Conservation (phyloP, 2,329 filamentous ascomycete genomes). For the Lasiodiplodia hormozganensis region DNA sequence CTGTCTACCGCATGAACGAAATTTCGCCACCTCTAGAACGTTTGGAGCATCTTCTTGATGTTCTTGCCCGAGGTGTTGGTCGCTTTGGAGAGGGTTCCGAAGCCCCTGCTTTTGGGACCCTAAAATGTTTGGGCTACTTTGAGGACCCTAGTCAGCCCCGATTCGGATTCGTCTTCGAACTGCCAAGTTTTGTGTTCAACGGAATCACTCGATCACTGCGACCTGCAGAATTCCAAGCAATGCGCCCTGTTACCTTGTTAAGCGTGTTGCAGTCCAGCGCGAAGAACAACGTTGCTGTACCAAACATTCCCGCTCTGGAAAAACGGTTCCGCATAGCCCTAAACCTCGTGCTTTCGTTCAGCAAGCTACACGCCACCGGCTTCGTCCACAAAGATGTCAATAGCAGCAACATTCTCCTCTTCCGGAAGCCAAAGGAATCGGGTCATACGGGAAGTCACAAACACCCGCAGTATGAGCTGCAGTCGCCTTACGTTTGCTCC, state of each 20-base stretch:
- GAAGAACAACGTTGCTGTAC: slow-evolving; percentile 50
- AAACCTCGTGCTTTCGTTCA: slow-evolving; percentile 74
- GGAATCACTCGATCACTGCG: slow-evolving; percentile 62
- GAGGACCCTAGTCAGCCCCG: slow-evolving; percentile 74
- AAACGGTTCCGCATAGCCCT: slow-evolving; percentile 78
- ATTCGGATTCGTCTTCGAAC: slow-evolving; percentile 76
- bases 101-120: slow-evolving; percentile 48
- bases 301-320: slow-evolving; percentile 68
- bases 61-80: slow-evolving; percentile 34
- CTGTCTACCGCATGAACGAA: slow-evolving; percentile 55
- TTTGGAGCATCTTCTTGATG: slow-evolving; percentile 49
- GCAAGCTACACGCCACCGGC: slow-evolving; percentile 73
- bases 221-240: slow-evolving; percentile 36
- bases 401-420: slow-evolving; percentile 73
- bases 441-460: slow-evolving; percentile 50
- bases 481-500: slow-evolving; percentile 73
- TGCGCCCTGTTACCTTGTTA: slow-evolving; percentile 54
- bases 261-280: slow-evolving; percentile 55
- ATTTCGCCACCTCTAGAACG: slow-evolving; percentile 55
- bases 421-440: slow-evolving; percentile 50
- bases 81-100: slow-evolving; percentile 37
- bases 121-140: slow-evolving; percentile 73
- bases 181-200: slow-evolving; percentile 62
- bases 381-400: slow-evolving; percentile 75
- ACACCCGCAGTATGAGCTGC: slow-evolving; percentile 57